Evolutionary conservation across 495 filamentous ascomycete species (phyloP), one percentile per base, ranked within the genome.

Genomic region (Immersiella caudata): DNA sequence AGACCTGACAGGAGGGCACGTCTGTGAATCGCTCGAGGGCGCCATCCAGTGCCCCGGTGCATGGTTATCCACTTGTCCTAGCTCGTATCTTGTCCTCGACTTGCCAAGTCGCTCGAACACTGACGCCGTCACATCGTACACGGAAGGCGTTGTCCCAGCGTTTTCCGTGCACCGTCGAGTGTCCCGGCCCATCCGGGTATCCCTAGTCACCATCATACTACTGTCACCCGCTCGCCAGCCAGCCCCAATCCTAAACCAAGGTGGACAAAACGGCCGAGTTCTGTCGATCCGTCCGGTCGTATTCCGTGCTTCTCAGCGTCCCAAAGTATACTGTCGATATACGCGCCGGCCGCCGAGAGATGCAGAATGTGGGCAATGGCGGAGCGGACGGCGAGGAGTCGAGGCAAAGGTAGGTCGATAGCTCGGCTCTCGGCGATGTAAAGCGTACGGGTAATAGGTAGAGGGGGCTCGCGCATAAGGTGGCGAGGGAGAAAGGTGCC

Each of bases 301-400:
- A 65, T 63, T 24, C 71, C 65, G 61, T 71, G 66, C 21, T 76
- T 71, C n/a, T 78, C 68, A 18, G 21, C 50, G 21, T 54, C 50
- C 50, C 21, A 22, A 22, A 54, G 50, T 54, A 78, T 68, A 46
- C 60, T 63, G 64, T 77, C 69, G 36, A 78, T 78, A 62, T 78
- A 78, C 9, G 68, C 61, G 61, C 71, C 73, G 0, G 73, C 76
- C 54, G 67, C 73, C 58, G 73, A 78, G 22, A 73, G 73, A 67
- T 74, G 68, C 25, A 78, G 77, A 36, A 79, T 76, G 56, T 73
- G 71, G 56, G 68, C 75, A 51, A 79, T 77, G 46, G 77, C 71
- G 67, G 66, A 63, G 68, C 76, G 74, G 40, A 78, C 33, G 21
- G 69, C 64, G 0, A 79, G 65, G 50, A 79, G 72, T 56, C 33